Conservation (phyloP, 179 eudicot genomes). For the Spinacia oleracea region DNA sequence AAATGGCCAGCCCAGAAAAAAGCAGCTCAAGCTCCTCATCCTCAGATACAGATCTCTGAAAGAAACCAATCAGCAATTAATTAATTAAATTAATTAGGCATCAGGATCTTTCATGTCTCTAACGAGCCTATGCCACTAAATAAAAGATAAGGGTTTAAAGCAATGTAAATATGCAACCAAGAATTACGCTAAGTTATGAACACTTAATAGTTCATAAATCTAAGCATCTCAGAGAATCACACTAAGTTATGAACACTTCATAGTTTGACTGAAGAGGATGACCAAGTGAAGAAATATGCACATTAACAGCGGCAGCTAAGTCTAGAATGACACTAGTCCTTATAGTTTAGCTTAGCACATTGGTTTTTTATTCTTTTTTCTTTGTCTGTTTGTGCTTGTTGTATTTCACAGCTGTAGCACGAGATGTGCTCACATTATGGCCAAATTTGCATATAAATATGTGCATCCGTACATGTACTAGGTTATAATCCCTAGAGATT, state of each 20-base stretch:
- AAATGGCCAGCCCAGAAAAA: slow-evolving; percentile 74
- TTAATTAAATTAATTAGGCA: background rate
- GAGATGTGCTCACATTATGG: no score
- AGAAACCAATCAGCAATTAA: slow-evolving; percentile 18
- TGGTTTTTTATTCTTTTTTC: no score
- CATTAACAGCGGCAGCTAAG: no score
- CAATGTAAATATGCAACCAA: background rate
- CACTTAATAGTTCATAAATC: no score
- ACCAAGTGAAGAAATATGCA: no score
- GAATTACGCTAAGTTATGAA: background rate
- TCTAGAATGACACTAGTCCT: no score
- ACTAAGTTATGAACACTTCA: background rate
- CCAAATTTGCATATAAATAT: no score
- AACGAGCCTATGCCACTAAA: background rate
- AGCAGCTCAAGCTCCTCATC: slow-evolving; percentile 90
- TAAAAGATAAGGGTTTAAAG: background rate
- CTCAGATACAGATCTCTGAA: slow-evolving; percentile 74
- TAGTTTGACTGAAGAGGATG: background rate
- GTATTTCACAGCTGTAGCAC: no score
- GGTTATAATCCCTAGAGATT: no score
- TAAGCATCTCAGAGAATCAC: background rate
- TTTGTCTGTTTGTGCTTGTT: no score
- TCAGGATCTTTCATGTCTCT: background rate
- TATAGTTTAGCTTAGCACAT: no score
- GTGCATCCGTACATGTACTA: no score